Evolutionary conservation across 768 basidiomycete species (phyloP).

Genomic region (Naganishia vaughanmartiniae): DNA sequence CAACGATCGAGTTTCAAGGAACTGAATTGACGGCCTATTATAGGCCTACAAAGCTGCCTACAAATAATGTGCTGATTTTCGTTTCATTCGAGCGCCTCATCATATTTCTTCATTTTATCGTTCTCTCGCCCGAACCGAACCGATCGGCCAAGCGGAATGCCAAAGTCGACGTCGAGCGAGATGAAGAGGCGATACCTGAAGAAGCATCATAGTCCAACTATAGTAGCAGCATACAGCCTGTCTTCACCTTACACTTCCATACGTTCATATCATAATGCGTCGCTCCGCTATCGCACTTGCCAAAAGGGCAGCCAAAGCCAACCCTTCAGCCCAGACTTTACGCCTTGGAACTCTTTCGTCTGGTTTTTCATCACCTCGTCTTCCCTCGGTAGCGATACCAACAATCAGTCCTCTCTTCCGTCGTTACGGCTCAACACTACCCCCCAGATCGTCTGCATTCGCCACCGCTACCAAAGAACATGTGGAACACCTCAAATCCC

Average conservation of each 20-base stretch:
- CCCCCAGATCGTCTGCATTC: constrained; percentile 39
- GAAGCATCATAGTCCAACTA: too few relatives aligned
- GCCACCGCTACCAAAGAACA: constrained; percentile 46
- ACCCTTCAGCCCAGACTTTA: constrained; percentile 1
- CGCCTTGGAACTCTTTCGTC: not conserved
- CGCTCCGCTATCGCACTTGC: constrained; percentile 20
- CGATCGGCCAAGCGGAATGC: too few relatives aligned
- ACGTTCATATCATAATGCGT: constrained; percentile 1
- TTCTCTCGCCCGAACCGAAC: too few relatives aligned
- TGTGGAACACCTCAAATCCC: constrained; percentile 45
- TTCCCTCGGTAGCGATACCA: not conserved
- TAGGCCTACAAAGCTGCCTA: too few relatives aligned
- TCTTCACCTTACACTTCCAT: not conserved
- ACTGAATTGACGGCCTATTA: too few relatives aligned
- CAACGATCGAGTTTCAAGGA: too few relatives aligned
- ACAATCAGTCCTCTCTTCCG: not conserved
- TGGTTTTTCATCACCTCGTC: not conserved
- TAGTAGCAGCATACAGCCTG: constrained; percentile 1
- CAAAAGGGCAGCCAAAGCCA: not conserved
- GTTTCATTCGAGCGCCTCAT: too few relatives aligned
- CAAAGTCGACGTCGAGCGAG: too few relatives aligned
- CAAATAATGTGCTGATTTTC: too few relatives aligned
- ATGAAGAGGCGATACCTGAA: too few relatives aligned
- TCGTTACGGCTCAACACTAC: constrained; percentile 43
- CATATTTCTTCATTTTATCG: too few relatives aligned